Percentiles rank a stretch among this genome's conserved stretches.
Conservation (phyloP, 257 asterid genomes). For the Buddleja alternifolia region DNA sequence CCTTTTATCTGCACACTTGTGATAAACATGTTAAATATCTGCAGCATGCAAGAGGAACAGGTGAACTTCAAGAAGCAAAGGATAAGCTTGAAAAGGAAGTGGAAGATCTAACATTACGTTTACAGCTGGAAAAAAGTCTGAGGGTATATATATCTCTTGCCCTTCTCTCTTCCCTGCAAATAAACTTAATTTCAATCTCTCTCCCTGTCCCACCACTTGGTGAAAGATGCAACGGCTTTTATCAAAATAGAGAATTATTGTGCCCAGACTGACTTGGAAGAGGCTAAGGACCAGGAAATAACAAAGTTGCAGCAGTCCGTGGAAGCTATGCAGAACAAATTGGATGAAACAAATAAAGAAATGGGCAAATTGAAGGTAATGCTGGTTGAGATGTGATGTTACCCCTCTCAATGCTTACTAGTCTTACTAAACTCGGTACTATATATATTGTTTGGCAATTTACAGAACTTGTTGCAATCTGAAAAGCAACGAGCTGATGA, state of each 20-base stretch:
- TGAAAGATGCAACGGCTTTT: slow-evolving; percentile 3
- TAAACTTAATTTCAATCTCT: not conserved
- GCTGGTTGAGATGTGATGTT: slow-evolving; percentile 27
- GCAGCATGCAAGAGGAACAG: slow-evolving; percentile 83
- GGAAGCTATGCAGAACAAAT: slow-evolving; percentile 56
- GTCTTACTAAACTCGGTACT: slow-evolving; percentile 26
- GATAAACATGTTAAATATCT: slow-evolving; percentile 27
- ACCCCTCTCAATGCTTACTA: slow-evolving; percentile 11
- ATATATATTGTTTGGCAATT: slow-evolving; percentile 28
- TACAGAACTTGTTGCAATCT: slow-evolving; percentile 57
- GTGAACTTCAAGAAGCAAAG: slow-evolving; percentile 83
- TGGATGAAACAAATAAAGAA: slow-evolving; percentile 64
- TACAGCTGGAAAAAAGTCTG: slow-evolving; percentile 71
- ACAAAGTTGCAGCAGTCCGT: slow-evolving; percentile 57
- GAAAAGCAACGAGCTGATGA: slow-evolving; percentile 82
- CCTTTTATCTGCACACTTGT: slow-evolving; percentile 22
- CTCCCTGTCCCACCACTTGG: not conserved
- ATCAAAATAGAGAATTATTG: slow-evolving; percentile 31
- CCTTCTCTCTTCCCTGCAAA: slow-evolving; percentile 14
- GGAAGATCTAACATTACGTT: slow-evolving; percentile 70
- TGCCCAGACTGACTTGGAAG: slow-evolving; percentile 79
- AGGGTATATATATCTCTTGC: slow-evolving; percentile 58
- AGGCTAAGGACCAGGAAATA: slow-evolving; percentile 58
- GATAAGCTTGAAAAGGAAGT: slow-evolving; percentile 81
- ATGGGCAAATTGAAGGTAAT: slow-evolving; percentile 73